Conservation (phyloP, 768 basidiomycete genomes). For the Tulasnella sp. region DNA sequence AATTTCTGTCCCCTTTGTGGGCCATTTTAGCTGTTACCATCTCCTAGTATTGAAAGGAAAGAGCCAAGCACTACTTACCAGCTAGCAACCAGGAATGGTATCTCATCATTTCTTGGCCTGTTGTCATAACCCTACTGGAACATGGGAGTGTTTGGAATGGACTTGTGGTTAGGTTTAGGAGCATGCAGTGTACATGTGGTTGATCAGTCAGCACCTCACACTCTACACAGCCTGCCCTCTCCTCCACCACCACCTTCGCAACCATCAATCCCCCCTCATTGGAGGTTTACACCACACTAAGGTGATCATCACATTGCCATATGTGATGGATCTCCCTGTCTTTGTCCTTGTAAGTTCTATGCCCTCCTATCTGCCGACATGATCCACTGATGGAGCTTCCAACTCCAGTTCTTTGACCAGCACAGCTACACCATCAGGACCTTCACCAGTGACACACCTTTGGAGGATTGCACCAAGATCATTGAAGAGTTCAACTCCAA, state of each 20-base stretch:
- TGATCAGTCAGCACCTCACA: too few relatives aligned
- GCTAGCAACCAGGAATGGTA: too few relatives aligned
- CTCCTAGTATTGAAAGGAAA: too few relatives aligned
- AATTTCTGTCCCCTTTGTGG: too few relatives aligned
- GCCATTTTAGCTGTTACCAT: too few relatives aligned
- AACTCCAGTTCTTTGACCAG: background rate
- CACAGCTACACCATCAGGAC: background rate
- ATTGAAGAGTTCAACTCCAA: background rate
- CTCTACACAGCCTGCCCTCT: too few relatives aligned
- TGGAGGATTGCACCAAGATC: background rate
- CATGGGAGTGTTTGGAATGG: too few relatives aligned
- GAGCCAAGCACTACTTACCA: too few relatives aligned
- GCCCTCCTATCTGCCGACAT: background rate
- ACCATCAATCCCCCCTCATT: background rate
- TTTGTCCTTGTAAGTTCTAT: background rate
- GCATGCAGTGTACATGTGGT: too few relatives aligned
- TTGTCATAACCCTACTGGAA: too few relatives aligned
- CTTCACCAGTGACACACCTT: background rate
- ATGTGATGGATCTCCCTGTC: background rate
- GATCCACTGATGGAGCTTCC: background rate
- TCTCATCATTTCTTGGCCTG: too few relatives aligned
- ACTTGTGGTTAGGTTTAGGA: too few relatives aligned
- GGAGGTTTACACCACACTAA: background rate
- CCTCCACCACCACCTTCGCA: background rate
- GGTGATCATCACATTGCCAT: background rate